phyloP scores from a whole-genome alignment of 1,284 basidiomycete genomes.

The Polyporus tsugae region DNA sequence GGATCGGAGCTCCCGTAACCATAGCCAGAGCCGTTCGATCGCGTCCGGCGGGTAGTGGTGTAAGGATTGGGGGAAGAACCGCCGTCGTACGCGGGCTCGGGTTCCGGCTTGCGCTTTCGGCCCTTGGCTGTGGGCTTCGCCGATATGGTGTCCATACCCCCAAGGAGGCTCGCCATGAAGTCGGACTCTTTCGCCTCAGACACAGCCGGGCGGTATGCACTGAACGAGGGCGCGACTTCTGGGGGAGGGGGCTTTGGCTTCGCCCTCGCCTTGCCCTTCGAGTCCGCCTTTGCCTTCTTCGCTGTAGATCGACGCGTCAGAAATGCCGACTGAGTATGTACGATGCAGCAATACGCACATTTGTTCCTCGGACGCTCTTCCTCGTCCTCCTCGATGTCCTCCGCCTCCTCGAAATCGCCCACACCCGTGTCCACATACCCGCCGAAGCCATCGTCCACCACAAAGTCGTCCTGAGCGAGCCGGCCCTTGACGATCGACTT shows the following conservation, averaged over 20 bases:
- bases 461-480: conserved; percentile 93
- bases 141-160: conserved; percentile 65
- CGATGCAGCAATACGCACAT: conserved; percentile 44
- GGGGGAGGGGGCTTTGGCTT: conserved; percentile 61
- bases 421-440: conserved; percentile 97
- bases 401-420: conserved; percentile 85
- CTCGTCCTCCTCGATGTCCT: conserved; percentile 54
- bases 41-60: conserved; percentile 26
- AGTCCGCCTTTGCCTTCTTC: conserved; percentile 52
- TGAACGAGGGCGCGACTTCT: conserved; percentile 65
- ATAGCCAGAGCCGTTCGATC: conserved; percentile 26
- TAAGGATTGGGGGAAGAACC: conserved; percentile 39
- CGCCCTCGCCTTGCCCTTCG: conserved; percentile 52
- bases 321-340: not conserved
- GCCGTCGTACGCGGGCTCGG: conserved; percentile 52
- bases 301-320: conserved; percentile 34
- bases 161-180: conserved; percentile 84
- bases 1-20: conserved; percentile 43
- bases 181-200: conserved; percentile 84
- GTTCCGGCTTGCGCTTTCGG: conserved; percentile 80
- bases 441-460: conserved; percentile 91
- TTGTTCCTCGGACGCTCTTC: conserved; percentile 40
- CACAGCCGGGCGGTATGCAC: conserved; percentile 78
- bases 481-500: conserved; percentile 85
- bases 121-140: conserved; percentile 48